Evolutionary conservation across 805 yeast species (phyloP).

Genomic region (Lachancea kluyveri): DNA sequence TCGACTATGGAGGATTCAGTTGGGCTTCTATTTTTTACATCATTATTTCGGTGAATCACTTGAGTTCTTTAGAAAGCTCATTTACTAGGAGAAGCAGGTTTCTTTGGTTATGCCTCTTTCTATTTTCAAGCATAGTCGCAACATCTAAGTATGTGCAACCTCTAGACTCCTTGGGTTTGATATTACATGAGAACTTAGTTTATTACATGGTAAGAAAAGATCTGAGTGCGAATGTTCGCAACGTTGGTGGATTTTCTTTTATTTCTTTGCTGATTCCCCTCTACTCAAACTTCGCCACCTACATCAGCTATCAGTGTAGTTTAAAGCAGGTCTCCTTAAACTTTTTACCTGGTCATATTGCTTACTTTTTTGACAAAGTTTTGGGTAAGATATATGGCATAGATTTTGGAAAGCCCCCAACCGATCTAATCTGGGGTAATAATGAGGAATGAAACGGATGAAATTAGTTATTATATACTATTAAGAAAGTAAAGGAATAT

Average conservation of each 20-base stretch:
- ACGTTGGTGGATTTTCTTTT: conserved; percentile 20
- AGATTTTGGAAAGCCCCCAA: conserved; percentile 15
- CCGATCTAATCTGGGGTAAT: no score
- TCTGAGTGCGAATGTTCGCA: background rate
- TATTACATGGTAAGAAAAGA: conserved; percentile 22
- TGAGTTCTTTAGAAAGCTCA: conserved; percentile 25
- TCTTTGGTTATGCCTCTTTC: conserved; percentile 21
- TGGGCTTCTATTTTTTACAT: conserved; percentile 20
- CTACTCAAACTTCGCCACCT: conserved; percentile 18
- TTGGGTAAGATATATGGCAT: conserved; percentile 22
- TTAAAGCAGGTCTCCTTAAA: conserved; percentile 20
- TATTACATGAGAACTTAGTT: conserved; percentile 24
- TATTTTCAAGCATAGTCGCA: conserved; percentile 12
- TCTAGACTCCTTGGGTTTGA: conserved; percentile 19
- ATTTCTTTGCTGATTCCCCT: conserved; percentile 18
- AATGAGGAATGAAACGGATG: no score
- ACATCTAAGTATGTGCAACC: conserved; percentile 26
- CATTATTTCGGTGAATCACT: conserved; percentile 17
- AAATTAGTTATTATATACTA: no score
- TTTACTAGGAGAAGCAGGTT: conserved; percentile 19
- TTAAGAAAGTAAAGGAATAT: no score
- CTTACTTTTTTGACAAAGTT: conserved; percentile 24
- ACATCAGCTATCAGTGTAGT: conserved; percentile 14
- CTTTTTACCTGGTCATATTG: conserved; percentile 26
- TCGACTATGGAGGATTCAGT: conserved; percentile 34